Conservation (phyloP, 2,329 filamentous ascomycete species). For the Chrysoporthe deuterocubensis region DNA sequence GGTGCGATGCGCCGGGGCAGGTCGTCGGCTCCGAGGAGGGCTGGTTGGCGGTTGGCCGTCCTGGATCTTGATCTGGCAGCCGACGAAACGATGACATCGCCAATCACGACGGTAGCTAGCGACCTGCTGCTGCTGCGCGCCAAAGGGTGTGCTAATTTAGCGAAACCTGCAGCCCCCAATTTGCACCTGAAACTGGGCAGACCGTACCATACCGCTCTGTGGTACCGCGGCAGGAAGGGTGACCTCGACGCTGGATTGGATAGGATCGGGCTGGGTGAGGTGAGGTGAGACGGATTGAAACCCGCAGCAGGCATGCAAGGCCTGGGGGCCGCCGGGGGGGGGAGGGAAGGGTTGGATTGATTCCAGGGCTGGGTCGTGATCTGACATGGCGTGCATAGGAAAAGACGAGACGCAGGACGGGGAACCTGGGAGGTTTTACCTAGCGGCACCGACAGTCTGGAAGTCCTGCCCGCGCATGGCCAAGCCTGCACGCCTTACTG, state of each 20-base stretch:
- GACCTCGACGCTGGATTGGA: neutral
- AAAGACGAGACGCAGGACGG: neutral
- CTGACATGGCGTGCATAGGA: neutral
- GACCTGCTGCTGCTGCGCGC: too few relatives aligned
- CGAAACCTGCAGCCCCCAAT: too few relatives aligned
- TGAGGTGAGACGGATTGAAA: neutral
- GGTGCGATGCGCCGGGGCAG: too few relatives aligned
- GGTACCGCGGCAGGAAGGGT: too few relatives aligned
- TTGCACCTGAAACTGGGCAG: neutral
- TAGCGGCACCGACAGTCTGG: conserved; percentile 3
- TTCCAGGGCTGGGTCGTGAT: neutral
- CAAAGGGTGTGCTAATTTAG: too few relatives aligned
- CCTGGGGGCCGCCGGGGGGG: neutral
- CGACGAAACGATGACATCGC: too few relatives aligned
- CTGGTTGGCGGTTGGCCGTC: too few relatives aligned
- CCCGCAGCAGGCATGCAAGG: neutral
- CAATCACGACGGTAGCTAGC: too few relatives aligned
- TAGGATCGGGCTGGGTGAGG: neutral
- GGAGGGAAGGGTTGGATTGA: neutral
- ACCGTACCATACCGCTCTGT: neutral
- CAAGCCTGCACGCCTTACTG: neutral
- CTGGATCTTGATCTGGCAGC: too few relatives aligned
- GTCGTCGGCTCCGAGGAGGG: too few relatives aligned
- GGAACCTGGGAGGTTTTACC: neutral
- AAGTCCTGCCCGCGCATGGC: neutral